Evolutionary conservation across 495 filamentous ascomycete species (phyloP).

Genomic region (Polyplosphaeria fusca): DNA sequence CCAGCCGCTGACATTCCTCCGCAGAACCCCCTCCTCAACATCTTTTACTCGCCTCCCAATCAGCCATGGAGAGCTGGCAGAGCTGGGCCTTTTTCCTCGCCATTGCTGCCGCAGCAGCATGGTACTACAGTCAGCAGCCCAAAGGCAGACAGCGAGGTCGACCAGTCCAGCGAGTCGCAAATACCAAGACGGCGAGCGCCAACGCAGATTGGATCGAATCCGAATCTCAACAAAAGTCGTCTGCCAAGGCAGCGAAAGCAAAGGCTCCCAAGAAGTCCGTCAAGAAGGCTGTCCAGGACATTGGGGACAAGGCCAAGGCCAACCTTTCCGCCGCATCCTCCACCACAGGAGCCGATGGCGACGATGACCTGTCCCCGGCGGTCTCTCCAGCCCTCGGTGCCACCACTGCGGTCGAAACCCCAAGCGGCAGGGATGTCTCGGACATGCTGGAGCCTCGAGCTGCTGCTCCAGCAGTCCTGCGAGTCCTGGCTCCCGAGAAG

Average conservation of each 20-base stretch:
- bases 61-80: slow-evolving; percentile 19
- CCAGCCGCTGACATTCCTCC: too few species aligned
- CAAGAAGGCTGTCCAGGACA: slow-evolving; percentile 30
- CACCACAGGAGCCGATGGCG: slow-evolving; percentile 73
- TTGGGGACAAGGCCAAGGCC: slow-evolving; percentile 18
- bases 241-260: slow-evolving; percentile 9
- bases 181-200: not conserved
- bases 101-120: slow-evolving; percentile 24
- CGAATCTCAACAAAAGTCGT: slow-evolving; percentile 21
- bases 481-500: slow-evolving; percentile 64
- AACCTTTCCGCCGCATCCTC: slow-evolving; percentile 47
- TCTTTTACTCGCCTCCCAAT: not conserved
- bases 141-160: slow-evolving; percentile 11
- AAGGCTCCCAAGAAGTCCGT: slow-evolving; percentile 22
- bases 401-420: slow-evolving; percentile 8
- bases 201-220: slow-evolving; percentile 9
- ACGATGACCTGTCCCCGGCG: slow-evolving; percentile 49
- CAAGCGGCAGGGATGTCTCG: slow-evolving; percentile 60
- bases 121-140: slow-evolving; percentile 29
- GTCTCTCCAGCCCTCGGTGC: slow-evolving; percentile 30
- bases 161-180: not conserved
- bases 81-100: slow-evolving; percentile 33
- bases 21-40: not conserved
- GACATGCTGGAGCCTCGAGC: slow-evolving; percentile 81
- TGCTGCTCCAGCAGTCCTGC: slow-evolving; percentile 69